phyloP scores from a whole-genome alignment of 2,329 filamentous ascomycete genomes.

The Aspergillus tamarii region DNA sequence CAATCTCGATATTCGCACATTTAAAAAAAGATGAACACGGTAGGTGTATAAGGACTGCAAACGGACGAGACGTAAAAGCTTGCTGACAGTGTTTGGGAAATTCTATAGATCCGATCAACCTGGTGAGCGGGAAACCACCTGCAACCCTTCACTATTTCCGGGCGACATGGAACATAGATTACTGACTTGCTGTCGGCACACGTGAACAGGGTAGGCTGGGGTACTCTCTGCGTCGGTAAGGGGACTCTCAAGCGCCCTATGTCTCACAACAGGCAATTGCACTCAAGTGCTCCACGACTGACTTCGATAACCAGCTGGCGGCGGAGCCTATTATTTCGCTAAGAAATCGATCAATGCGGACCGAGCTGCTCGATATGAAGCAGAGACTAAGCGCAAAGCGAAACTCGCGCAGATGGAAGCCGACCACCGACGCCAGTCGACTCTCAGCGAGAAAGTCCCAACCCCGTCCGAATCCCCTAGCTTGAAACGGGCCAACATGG shows the following conservation, averaged over 20 bases:
- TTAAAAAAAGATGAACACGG: conserved; percentile 54
- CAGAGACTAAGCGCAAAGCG: conserved; percentile 64
- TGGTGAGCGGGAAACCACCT: conserved; percentile 50
- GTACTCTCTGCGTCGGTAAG: conserved; percentile 80
- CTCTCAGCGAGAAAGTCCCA: conserved; percentile 19
- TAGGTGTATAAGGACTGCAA: conserved; percentile 33
- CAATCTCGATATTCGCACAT: neutral
- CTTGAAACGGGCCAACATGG: conserved; percentile 39
- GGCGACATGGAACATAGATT: conserved; percentile 1
- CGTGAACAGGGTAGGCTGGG: conserved; percentile 81
- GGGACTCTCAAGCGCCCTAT: conserved; percentile 7
- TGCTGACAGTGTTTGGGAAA: conserved; percentile 15
- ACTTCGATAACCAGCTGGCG: conserved; percentile 68
- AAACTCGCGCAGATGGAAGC: conserved; percentile 40
- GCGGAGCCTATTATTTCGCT: conserved; percentile 91
- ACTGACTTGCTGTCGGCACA: conserved; percentile 12
- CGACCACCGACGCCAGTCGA: conserved; percentile 36
- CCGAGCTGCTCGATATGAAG: conserved; percentile 71
- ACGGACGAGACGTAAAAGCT: neutral
- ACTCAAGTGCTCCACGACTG: neutral
- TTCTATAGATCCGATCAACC: conserved; percentile 58
- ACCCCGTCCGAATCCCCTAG: conserved; percentile 32
- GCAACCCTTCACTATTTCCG: conserved; percentile 9
- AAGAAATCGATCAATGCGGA: conserved; percentile 94
- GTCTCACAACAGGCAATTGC: neutral